These are phyloP conservation scores for Trametes pubescens DNA, from an alignment of 1,284 basidiomycete genomes.

Conservation along the genomic window DNA sequence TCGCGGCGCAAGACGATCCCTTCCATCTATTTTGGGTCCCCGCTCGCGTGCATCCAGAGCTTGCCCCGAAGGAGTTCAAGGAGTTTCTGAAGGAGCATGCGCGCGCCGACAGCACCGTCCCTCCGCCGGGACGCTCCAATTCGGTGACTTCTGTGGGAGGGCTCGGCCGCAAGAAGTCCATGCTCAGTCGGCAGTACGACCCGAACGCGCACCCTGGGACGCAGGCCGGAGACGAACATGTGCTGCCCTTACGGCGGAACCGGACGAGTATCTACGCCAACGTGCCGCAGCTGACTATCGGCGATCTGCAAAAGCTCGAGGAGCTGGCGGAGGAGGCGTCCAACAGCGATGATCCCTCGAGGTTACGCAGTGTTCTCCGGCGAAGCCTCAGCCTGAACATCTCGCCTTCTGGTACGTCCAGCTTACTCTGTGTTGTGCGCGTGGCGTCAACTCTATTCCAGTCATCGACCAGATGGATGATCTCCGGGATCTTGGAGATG, in stretches of 20 bases:
- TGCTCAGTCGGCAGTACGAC: slow-evolving; percentile 90
- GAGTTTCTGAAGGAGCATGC: slow-evolving; percentile 96
- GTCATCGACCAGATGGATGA: slow-evolving; percentile 74
- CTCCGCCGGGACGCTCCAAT: slow-evolving; percentile 47
- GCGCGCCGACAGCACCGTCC: slow-evolving; percentile 57
- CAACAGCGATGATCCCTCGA: slow-evolving; percentile 83
- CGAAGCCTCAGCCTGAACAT: slow-evolving; percentile 91
- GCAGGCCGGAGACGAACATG: slow-evolving; percentile 66
- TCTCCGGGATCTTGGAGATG: slow-evolving; percentile 72
- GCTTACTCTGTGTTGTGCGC: slow-evolving; percentile 22
- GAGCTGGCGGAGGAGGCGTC: slow-evolving; percentile 90
- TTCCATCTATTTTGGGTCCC: slow-evolving; percentile 98
- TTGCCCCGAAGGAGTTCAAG: slow-evolving; percentile 95
- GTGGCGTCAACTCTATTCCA: slow-evolving; percentile 41
- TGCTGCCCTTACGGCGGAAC: slow-evolving; percentile 74
- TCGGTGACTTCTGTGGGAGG: slow-evolving; percentile 51
- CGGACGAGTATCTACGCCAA: slow-evolving; percentile 70
- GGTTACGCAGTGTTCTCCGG: slow-evolving; percentile 83
- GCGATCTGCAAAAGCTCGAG: slow-evolving; percentile 92
- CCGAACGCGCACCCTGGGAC: slow-evolving; percentile 79
- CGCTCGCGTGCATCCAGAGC: slow-evolving; percentile 94
- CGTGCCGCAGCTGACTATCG: slow-evolving; percentile 84
- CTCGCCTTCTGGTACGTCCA: slow-evolving; percentile 79
- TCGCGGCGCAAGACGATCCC: slow-evolving; percentile 63
- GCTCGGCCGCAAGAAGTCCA: slow-evolving; percentile 83